phyloP scores from a whole-genome alignment of 495 filamentous ascomycete genomes.

The Penicillium waksmanii region DNA sequence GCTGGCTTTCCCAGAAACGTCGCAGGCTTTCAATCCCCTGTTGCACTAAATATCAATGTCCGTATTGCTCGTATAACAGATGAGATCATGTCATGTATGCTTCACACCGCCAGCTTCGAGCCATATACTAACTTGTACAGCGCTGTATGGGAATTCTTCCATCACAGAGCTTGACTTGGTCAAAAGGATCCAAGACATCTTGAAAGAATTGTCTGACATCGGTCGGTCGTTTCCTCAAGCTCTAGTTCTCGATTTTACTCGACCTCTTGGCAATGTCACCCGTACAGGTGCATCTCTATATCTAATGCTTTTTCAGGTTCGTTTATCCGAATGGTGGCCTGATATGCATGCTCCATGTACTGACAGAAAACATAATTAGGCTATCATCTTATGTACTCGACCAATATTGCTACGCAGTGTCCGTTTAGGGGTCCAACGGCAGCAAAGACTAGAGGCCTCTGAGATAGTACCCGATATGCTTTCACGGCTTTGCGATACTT shows the following conservation, averaged over 20 bases:
- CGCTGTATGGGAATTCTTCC: conserved; percentile 27
- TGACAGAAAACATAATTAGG: conserved; percentile 9
- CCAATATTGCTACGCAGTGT: conserved; percentile 28
- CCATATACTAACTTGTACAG: conserved; percentile 2
- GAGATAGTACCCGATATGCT: conserved; percentile 12
- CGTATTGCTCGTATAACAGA: conserved; percentile 31
- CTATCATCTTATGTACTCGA: conserved; percentile 30
- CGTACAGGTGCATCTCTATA: conserved; percentile 28
- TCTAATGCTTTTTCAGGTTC: conserved; percentile 28
- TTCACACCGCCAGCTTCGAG: neutral
- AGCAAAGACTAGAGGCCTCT: conserved; percentile 5
- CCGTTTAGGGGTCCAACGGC: conserved; percentile 17
- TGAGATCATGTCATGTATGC: conserved; percentile 30
- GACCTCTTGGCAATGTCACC: conserved; percentile 21
- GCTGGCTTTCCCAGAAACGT: conserved; percentile 20
- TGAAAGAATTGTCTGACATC: conserved; percentile 26
- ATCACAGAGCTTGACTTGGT: conserved; percentile 27
- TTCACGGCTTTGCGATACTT: conserved; percentile 26
- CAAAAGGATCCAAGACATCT: conserved; percentile 20
- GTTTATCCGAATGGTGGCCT: neutral
- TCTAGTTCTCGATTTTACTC: conserved; percentile 23
- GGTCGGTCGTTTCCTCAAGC: conserved; percentile 22
- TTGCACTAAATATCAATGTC: conserved; percentile 27
- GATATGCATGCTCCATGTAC: neutral
- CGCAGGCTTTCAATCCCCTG: conserved; percentile 25